Conservation (phyloP, 495 filamentous ascomycete genomes). For the Hyaloscypha variabilis region DNA sequence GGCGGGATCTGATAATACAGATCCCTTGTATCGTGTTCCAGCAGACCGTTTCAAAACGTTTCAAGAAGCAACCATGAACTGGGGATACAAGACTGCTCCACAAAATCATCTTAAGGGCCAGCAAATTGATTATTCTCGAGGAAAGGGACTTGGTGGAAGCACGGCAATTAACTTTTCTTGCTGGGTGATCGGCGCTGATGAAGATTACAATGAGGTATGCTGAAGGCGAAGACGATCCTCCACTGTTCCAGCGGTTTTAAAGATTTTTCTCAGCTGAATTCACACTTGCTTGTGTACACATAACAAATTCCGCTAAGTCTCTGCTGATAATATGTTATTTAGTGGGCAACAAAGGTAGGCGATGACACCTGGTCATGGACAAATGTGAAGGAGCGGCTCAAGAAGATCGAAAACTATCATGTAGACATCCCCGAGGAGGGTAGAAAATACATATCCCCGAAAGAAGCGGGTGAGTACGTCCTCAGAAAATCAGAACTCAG, state of each 20-base stretch:
- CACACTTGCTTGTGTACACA: background rate
- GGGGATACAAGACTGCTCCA: slow-evolving; percentile 61
- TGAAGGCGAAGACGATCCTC: background rate
- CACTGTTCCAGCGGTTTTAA: background rate
- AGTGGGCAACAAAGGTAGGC: slow-evolving; percentile 42
- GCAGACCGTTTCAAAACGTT: slow-evolving; percentile 57
- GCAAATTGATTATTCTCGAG: slow-evolving; percentile 58
- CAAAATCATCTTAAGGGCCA: slow-evolving; percentile 54
- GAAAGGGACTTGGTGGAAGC: slow-evolving; percentile 61
- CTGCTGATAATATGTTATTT: background rate
- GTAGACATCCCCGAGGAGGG: slow-evolving; percentile 36
- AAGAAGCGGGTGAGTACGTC: slow-evolving; percentile 37
- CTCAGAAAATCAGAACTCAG: background rate
- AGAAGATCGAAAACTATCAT: slow-evolving; percentile 57
- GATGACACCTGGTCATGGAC: slow-evolving; percentile 55
- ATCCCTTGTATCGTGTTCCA: slow-evolving; percentile 46
- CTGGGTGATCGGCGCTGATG: slow-evolving; percentile 56
- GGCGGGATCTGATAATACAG: slow-evolving; percentile 54
- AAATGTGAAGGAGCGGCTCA: slow-evolving; percentile 48
- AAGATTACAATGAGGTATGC: slow-evolving; percentile 57
- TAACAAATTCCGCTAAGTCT: background rate
- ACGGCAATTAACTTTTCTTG: slow-evolving; percentile 67
- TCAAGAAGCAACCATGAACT: slow-evolving; percentile 51
- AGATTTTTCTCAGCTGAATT: background rate
- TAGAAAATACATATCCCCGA: slow-evolving; percentile 37